phyloP scores from a whole-genome alignment of 306 rosid species.

The Citrullus amarus region DNA sequence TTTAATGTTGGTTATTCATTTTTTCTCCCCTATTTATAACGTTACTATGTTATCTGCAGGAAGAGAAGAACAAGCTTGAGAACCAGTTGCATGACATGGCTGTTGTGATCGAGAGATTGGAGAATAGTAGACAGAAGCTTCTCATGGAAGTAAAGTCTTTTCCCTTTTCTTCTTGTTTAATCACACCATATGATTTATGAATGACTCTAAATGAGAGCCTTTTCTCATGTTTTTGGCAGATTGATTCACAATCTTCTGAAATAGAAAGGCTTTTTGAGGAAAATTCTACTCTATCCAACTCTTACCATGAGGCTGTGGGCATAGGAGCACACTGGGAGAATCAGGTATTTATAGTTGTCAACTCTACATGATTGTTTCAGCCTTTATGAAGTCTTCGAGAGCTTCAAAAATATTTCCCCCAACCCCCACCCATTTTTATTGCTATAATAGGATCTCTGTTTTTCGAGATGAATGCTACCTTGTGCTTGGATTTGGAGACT shows the following conservation, averaged over 20 bases:
- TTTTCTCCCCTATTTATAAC: not conserved
- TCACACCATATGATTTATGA: not conserved
- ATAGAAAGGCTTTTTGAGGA: constrained; percentile 93
- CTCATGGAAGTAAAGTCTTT: constrained; percentile 48
- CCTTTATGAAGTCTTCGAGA: not conserved
- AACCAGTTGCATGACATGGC: constrained; percentile 92
- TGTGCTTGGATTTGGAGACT: not conserved
- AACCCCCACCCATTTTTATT: not conserved
- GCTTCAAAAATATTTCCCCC: not conserved
- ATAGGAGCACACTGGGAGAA: constrained; percentile 63
- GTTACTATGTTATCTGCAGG: constrained; percentile 33
- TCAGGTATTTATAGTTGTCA: constrained; percentile 35
- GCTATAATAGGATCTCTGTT: not conserved
- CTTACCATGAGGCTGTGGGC: constrained; percentile 49
- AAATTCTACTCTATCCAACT: constrained; percentile 55
- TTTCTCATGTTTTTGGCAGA: constrained; percentile 36
- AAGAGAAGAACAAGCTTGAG: constrained; percentile 79
- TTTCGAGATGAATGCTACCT: not conserved
- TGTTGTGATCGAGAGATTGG: constrained; percentile 74
- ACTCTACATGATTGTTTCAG: not conserved
- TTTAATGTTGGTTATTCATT: not conserved
- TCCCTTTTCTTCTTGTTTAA: not conserved
- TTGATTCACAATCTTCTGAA: constrained; percentile 83
- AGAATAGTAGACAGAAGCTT: constrained; percentile 90
- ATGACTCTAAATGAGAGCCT: constrained; percentile 17